These are phyloP conservation scores for Phascolomyces articulosus DNA, from an alignment of 371 early-diverging fungal species.

Conservation along the genomic window DNA sequence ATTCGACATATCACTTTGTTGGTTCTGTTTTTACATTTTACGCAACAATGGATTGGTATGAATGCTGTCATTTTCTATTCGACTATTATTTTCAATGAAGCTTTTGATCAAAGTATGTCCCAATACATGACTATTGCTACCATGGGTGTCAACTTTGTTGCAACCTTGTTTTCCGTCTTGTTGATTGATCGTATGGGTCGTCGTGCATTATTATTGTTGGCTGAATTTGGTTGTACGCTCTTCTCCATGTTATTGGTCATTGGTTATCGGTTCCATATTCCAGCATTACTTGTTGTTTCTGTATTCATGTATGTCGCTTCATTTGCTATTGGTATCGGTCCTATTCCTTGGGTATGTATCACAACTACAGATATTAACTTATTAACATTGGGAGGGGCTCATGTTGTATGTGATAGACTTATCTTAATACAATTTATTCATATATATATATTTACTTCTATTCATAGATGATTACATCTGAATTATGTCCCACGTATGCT, in stretches of 20 bases:
- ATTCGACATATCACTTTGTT: slow-evolving; percentile 52
- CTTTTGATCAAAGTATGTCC: slow-evolving; percentile 52
- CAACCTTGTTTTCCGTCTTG: slow-evolving; percentile 52
- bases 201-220: slow-evolving; percentile 66
- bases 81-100: slow-evolving; percentile 57
- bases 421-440: too few species aligned
- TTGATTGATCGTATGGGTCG: slow-evolving; percentile 80
- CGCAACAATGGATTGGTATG: slow-evolving; percentile 86
- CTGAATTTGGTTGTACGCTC: slow-evolving; percentile 54
- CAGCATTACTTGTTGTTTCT: slow-evolving; percentile 32
- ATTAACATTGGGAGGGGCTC: too few species aligned
- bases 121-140: slow-evolving; percentile 58
- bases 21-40: slow-evolving; percentile 56
- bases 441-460: too few species aligned
- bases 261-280: slow-evolving; percentile 27
- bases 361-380: too few species aligned
- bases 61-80: slow-evolving; percentile 82
- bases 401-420: too few species aligned
- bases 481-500: slow-evolving; percentile 66
- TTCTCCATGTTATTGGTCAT: slow-evolving; percentile 58
- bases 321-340: slow-evolving; percentile 64
- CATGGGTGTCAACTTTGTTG: slow-evolving; percentile 57
- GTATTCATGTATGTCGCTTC: slow-evolving; percentile 56
- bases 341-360: slow-evolving; percentile 24
- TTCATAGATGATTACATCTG: slow-evolving; percentile 50